These are phyloP conservation scores for Tremella mesenterica DNA, from an alignment of 768 basidiomycete genomes.

Conservation along the genomic window DNA sequence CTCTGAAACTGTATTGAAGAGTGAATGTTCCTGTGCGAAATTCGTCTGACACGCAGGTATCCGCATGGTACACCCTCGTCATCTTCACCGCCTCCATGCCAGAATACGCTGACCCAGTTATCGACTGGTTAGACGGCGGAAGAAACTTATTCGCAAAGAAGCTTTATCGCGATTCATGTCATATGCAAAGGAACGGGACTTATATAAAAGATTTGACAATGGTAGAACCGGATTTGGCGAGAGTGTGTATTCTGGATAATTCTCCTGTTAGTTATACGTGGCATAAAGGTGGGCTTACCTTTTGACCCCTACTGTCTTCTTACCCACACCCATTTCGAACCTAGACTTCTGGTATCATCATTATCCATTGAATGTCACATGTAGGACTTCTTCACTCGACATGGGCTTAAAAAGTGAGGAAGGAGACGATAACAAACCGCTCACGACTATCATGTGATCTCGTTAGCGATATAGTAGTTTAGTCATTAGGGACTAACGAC, in stretches of 20 bases:
- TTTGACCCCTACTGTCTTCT: neutral
- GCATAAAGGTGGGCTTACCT: constrained; percentile 65
- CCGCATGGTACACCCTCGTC: constrained; percentile 95
- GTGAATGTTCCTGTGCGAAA: no score
- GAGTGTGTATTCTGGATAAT: constrained; percentile 92
- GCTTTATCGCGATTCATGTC: constrained; percentile 91
- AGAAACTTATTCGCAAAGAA: constrained; percentile 80
- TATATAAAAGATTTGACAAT: constrained; percentile 88
- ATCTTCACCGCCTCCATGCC: constrained; percentile 99
- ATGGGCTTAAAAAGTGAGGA: no score
- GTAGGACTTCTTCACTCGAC: no score
- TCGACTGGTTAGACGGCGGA: constrained; percentile 96
- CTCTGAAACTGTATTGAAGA: no score
- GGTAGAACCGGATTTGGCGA: constrained; percentile 80
- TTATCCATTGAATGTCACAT: no score
- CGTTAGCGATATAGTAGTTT: no score
- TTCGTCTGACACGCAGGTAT: constrained; percentile 56
- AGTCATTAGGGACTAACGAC: neutral
- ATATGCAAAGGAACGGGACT: constrained; percentile 79
- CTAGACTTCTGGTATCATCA: no score
- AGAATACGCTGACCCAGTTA: constrained; percentile 98
- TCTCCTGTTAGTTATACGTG: constrained; percentile 84
- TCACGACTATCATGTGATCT: no score
- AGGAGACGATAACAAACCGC: no score
- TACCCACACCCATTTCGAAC: neutral